Evolutionary conservation across 2,329 filamentous ascomycete genomes (phyloP), one percentile per base, ranked within the genome.

Genomic region (Whalleya microplaca): DNA sequence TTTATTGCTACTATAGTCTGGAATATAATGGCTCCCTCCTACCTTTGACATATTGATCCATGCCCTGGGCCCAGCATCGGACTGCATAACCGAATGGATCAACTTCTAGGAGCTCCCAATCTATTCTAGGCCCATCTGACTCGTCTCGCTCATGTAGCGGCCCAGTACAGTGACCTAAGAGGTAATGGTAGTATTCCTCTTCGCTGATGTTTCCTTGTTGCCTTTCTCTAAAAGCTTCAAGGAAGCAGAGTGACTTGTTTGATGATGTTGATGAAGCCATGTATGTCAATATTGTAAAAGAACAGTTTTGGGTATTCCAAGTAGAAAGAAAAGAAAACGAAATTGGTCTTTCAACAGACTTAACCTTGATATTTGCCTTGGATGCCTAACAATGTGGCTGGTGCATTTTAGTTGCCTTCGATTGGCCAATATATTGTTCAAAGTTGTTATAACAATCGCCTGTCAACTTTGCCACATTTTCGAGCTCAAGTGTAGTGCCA

Each of bases 181-280:
- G 8, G 21, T 51, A 21, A 40, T 45, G 48, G 29, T 40, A 51
- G 21, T 51, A 51, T 18, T 32, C 41, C n/a, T 29, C 40, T 14
- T 50, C 47, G 1, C 19, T 41, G 21, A 42, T 49, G 16, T 23
- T 21, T 9, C 32, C n/a, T 19, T 49, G 14, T 16, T 21, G 12
- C n/a, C 41, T 49, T 21, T 23, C 47, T 16, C 20, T 41, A 10
- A 19, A 12, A 19, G 47, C 47, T 16, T 49, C 47, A 19, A 16
- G 20, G 21, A 37, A 49, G 37, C 47, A 49, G 2, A 49, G 47
- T 6, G 47, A 49, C 18, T 4, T 49, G 32, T 19, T 49, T 8
- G 47, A 21, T 21, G 37, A 16, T 18, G 32, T 16, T 49, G 37
- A 3, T 49, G 37, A 5, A 27, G 47, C 32, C 47, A 27, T 49